Base-by-base conservation (phyloP, 805 yeast species). In the Candida xiaguanensis region DNA sequence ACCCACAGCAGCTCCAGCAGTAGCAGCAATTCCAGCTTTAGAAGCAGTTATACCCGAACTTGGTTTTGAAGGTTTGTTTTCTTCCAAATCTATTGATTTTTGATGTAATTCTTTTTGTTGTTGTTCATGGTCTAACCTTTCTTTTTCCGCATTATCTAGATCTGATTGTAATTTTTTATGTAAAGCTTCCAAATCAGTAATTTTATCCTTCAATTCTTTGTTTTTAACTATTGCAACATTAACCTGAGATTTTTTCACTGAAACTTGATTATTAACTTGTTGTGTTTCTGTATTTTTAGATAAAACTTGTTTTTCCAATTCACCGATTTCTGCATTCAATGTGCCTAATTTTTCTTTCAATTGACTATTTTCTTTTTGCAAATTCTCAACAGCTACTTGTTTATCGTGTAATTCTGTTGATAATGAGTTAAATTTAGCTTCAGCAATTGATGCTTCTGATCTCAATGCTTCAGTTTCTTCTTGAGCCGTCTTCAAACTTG, bases 381-480 rank as follows among this genome's bases (percentile, higher is more conserved):
- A 73, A 35, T 74, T 76, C 39, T 82, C 86, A 33, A 82, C 67
- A 14, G 74, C 72, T 4, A 71, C 56, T 50, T 83, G 85, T 38
- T 81, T 64, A 32, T 75, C 76, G 47, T 77, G 78, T 46, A 83
- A 68, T 46, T 83, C 79, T 0, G 78, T 58, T 43, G 86, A 85
- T 34, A 82, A 72, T 4, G 85, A 79, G 57, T 85, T 83, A 51
- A 76, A 75, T 50, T 77, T 83, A 8, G 95, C 95, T 57, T 89
- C 95, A 2, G 85, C 75, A 31, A 85, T 72, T 0, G 87, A 76
- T 1, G 86, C 69, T 50, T 87, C 90, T 39, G 85, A 78, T 49
- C 83, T 70, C 48, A 89, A 65, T 29, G 77, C 72, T 41, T 81
- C 88, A 5, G 82, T 74, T 53, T 89, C 95, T 39, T 68, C 71